Base-by-base conservation (phyloP, 257 asterid species). In the Jasminum sambac region DNA sequence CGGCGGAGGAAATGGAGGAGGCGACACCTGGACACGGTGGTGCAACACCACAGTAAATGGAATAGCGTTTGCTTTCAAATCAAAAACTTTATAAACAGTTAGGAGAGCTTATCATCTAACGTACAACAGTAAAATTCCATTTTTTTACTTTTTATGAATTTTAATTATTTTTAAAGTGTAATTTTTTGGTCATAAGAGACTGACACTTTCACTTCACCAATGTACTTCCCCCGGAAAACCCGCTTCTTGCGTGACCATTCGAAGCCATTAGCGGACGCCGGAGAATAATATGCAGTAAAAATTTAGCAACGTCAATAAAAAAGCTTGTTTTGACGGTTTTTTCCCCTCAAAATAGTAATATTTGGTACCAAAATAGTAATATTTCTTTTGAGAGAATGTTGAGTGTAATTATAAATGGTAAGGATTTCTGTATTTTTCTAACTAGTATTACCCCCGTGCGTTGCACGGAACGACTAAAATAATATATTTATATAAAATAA, bases 61-160 rank as follows among this genome's bases (percentile, higher is more conserved):
- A 23, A 55, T 55, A 55, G 34, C 69, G 52, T 73, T 69, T 69
- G 66, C 82, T 70, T 74, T 80, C 85, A 77, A 67, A 74, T 77
- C 82, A 77, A 13, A 3, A 77, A 74, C 78, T 71, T 80, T 80
- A 42, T 30, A 73, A 63, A 77, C 79, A 80, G 80, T 77, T 66
- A 7, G n/a, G 21, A 52, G 57, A 6, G 61, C 30, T 55, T 55
- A 55, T 55, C 34, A 23, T 21, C 62, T 21, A 30, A 30, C 36
- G 36, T 30, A 5, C 62, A 55, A 55, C 62, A 55, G 62, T 55
- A 11, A 4, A 55, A 55, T 6, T 52, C 12, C 13, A 50, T 17
- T 50, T 16, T 14, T 52, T 19, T 16, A n/a, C 12, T 2, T 1
- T 17, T 11, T 55, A 8, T 3, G 7, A 55, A 21, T 5, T 10